Evolutionary conservation across 2,329 filamentous ascomycete species (phyloP), one percentile per base, ranked within the genome.

Genomic region (Trichoderma sp.): DNA sequence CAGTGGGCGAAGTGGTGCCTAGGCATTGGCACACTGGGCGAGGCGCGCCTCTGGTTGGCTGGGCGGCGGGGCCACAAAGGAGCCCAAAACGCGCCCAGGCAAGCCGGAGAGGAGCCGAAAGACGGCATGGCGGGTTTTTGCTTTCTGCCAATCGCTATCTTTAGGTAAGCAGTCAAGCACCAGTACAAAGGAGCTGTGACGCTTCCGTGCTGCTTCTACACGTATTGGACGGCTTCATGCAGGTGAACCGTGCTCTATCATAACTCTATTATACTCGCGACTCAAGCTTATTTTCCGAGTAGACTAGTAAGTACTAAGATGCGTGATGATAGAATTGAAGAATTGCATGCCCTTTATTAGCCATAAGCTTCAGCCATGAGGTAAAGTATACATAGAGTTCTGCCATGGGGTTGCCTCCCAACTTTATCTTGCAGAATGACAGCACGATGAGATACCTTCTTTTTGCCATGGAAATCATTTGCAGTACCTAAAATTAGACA

Each of bases 11-110:
- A 18, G 69, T 24, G 71, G 63, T 76, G 62, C 69, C 71, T 62
- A 68, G 16, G 59, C 59, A 56, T 66, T 66, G 24, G 53, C 35
- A 75, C 56, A 31, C 18, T 62, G 35, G 62, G 62, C 60, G 74
- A 75, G 68, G 69, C 74, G 74, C 74, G 75, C 74, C 35, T 53
- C 69, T 75, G 75, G 75, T 76, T 76, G 75, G 75, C 69, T 76
- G 29, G 64, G 71, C 63, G 67, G 63, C 69, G 71, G 71, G 63
- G 63, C 4, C 16, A 18, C 41, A 35, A 45, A 45, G 35, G 27
- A 29, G 60, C 66, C 73, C 35, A 63, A 66, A 38, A 67, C 65
- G 71, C 71, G 63, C 71, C 45, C 38, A 45, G 59, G 59, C 27
- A 11, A 11, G 41, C 73, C 73, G 73, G 73, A 29, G 56, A 63